Evolutionary conservation across 139 green algal genomes (phyloP), one percentile per base, ranked within the genome.

Genomic region (Chlamydomonas eustigma): DNA sequence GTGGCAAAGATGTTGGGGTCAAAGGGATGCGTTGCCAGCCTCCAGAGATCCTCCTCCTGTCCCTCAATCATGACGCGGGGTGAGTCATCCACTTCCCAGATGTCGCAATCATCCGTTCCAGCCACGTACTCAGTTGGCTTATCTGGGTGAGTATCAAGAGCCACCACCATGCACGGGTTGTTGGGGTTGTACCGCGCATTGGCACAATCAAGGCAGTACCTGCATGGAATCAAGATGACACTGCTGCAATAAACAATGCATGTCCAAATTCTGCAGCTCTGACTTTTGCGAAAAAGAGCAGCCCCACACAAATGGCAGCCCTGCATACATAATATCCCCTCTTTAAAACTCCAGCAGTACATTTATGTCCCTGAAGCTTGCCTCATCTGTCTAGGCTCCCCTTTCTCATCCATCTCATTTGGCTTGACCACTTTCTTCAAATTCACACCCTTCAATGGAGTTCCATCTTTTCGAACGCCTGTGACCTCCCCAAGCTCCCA

Each of bases 1-100:
- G 66, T 51, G 8, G 66, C 66, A 73, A 73, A 73, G 30, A 39
- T 39, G 66, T 44, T 50, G 66, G 66, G 66, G 31, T 73, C 4
- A 28, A 28, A 8, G 5, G 66, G 66, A 34, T 73, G 66, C 4
- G 28, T 4, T 22, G 66, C 66, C 33, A 73, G 30, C 6, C 30
- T 5, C 66, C 33, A 39, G 33, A 73, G 18, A 8, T 39, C 66
- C 33, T 39, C 28, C 28, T 73, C 66, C 6, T 73, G 66, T 4
- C 66, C 66, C 33, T 73, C 66, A 18, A 73, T 24, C 66, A 73
- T 50, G 66, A 73, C 25, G 66, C 28, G 28, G 18, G 66, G 66
- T 22, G 44, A 32, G 6, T 50, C 8, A 32, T 73, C 66, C 30
- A 73, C 66, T 32, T 73, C 66, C 66, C 66, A 73, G 33, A 73